Conservation (phyloP, 176 grass and related monocot species). For the barley (Hordeum vulgare) region MorexV3_pseudomolecules_assembly NC_058518.1:276642361-276642860, state of each 20-base stretch:
- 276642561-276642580: slow-evolving; percentile 97
- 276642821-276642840: slow-evolving; percentile 96
- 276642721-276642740: slow-evolving; percentile 19
- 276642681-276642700: neutral
- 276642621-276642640: neutral
- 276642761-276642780: slow-evolving; percentile 81
- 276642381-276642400: neutral
- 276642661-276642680: neutral
- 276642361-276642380: neutral
- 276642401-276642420: neutral
- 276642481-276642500: slow-evolving; percentile 96
- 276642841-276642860: slow-evolving; percentile 90
- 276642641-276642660: neutral
- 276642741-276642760: slow-evolving; percentile 89
- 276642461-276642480: slow-evolving; percentile 98
- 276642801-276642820: slow-evolving; percentile 97
- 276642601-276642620: slow-evolving; percentile 90
- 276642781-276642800: slow-evolving; percentile 85
- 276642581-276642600: slow-evolving; percentile 88
- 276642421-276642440: slow-evolving; percentile 96
- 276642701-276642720: neutral
- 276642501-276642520: slow-evolving; percentile 99
- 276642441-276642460: slow-evolving; percentile 93
- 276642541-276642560: slow-evolving; percentile 94
- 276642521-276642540: slow-evolving; percentile 90